phyloP scores from a whole-genome alignment of 176 grass and related monocot genomes.

The Guadua angustifolia region DNA sequence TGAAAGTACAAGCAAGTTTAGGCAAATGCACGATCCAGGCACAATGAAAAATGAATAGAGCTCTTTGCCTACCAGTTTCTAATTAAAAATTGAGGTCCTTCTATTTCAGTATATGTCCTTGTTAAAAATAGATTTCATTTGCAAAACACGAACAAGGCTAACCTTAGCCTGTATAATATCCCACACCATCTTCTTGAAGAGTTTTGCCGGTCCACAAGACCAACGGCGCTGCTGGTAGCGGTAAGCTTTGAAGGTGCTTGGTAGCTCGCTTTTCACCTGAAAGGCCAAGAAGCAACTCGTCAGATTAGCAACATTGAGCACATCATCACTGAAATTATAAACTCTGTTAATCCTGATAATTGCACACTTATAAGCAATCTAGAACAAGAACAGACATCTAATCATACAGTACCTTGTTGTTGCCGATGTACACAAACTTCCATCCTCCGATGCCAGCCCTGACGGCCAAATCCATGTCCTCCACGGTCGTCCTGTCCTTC shows the following conservation, averaged over 20 bases:
- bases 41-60: background rate
- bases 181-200: background rate
- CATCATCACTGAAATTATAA: conserved; percentile 34
- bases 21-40: background rate
- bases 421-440: conserved; percentile 51
- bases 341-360: background rate
- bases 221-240: background rate
- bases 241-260: background rate
- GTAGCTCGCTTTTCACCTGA: background rate
- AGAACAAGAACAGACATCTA: background rate
- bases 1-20: background rate
- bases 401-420: conserved; percentile 40
- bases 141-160: background rate
- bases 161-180: conserved; percentile 3
- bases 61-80: background rate
- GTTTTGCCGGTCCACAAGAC: background rate
- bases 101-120: background rate
- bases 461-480: conserved; percentile 62
- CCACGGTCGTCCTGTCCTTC: conserved; percentile 61
- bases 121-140: background rate
- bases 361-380: background rate
- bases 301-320: background rate
- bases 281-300: background rate
- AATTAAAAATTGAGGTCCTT: conserved; percentile 28
- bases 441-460: conserved; percentile 52